Conservation (phyloP, 352 stramenopile species). For the Globisporangium nagaii region DNA sequence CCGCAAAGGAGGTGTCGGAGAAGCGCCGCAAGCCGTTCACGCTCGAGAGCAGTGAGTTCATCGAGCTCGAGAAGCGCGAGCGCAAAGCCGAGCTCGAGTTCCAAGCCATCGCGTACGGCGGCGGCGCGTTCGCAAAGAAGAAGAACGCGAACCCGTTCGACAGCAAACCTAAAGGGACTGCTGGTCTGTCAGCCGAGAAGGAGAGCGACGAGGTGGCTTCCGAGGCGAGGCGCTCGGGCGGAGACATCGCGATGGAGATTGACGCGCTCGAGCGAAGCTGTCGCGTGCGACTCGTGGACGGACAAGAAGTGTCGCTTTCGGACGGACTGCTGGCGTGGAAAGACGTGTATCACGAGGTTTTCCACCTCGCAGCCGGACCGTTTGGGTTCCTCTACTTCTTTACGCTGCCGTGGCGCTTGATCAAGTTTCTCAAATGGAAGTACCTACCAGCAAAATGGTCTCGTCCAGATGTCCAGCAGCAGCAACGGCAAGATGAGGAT, state of each 20-base stretch:
- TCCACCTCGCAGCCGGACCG: conserved; percentile 35
- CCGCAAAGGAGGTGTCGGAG: conserved; percentile 62
- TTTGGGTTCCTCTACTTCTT: conserved; percentile 67
- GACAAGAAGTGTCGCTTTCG: conserved; percentile 24
- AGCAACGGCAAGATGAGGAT: background rate
- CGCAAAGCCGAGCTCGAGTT: conserved; percentile 81
- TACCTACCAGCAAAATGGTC: conserved; percentile 35
- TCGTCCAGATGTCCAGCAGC: background rate
- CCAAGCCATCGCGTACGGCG: conserved; percentile 72
- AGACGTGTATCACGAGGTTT: conserved; percentile 34
- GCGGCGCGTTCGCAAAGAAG: conserved; percentile 40
- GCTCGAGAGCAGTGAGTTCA: conserved; percentile 73
- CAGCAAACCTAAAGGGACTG: background rate
- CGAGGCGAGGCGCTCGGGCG: conserved; percentile 24
- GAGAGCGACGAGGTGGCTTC: background rate
- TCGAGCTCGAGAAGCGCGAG: conserved; percentile 63
- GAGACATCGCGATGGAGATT: conserved; percentile 63
- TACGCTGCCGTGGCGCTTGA: conserved; percentile 39
- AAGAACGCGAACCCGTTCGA: conserved; percentile 27
- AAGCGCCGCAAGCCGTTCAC: conserved; percentile 61
- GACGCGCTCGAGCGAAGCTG: conserved; percentile 59
- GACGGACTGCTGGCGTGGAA: conserved; percentile 45
- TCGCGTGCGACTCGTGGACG: conserved; percentile 25
- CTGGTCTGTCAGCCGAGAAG: background rate
- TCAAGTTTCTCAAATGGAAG: conserved; percentile 39